phyloP scores from a whole-genome alignment of 345 rosid species.

The Psidium friedrichsthalianum region DNA sequence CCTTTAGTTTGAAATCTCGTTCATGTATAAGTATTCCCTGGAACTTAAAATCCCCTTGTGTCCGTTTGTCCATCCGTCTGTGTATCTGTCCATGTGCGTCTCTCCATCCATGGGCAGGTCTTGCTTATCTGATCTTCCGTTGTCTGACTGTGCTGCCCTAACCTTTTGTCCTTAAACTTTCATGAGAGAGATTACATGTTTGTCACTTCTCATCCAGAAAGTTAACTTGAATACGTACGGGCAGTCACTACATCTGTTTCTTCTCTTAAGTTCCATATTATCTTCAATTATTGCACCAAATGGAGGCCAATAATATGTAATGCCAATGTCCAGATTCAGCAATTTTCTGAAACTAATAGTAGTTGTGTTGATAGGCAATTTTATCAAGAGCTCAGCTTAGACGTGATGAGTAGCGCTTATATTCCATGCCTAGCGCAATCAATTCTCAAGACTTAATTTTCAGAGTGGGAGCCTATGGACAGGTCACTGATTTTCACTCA shows the following conservation, averaged over 20 bases:
- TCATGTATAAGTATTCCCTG: background rate
- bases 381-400: background rate
- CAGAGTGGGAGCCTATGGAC: background rate
- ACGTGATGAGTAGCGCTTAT: background rate
- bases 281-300: background rate
- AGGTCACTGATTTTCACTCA: background rate
- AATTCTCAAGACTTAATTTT: background rate
- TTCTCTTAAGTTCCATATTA: background rate
- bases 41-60: background rate
- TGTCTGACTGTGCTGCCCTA: background rate
- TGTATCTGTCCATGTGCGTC: background rate
- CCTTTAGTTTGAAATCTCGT: background rate
- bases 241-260: background rate
- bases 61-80: background rate
- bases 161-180: background rate
- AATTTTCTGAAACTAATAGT: background rate
- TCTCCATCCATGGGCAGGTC: background rate
- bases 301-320: background rate
- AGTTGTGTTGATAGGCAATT: background rate
- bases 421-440: background rate
- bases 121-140: background rate
- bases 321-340: background rate
- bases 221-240: background rate
- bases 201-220: background rate
- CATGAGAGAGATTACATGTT: background rate